Conservation (phyloP, 768 basidiomycete genomes). For the Pisolithus orientalis region DNA sequence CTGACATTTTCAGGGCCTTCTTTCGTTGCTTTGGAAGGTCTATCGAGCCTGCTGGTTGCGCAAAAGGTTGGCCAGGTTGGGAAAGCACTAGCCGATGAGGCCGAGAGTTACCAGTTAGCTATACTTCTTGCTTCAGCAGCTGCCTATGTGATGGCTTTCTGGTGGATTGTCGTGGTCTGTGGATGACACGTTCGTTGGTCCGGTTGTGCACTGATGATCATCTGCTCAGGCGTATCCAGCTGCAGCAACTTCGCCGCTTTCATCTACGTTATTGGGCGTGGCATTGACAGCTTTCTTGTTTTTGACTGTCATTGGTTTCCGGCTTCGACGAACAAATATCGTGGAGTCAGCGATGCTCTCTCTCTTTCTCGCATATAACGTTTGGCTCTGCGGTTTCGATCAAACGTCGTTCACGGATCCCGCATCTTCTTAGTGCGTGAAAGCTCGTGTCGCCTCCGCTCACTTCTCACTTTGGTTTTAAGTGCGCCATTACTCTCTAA, state of each 20-base stretch:
- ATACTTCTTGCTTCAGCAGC: constrained; percentile 71
- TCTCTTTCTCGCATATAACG: constrained; percentile 83
- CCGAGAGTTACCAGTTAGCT: constrained; percentile 72
- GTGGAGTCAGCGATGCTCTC: constrained; percentile 87
- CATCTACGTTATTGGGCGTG: constrained; percentile 84
- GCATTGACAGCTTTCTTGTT: constrained; percentile 87
- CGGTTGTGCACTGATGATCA: constrained; percentile 7
- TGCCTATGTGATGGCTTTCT: constrained; percentile 75
- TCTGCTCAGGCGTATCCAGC: constrained; percentile 65
- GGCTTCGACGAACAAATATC: constrained; percentile 81
- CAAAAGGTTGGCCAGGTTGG: constrained; percentile 78
- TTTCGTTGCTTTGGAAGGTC: constrained; percentile 77
- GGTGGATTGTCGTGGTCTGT: constrained; percentile 81
- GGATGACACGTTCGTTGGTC: neutral
- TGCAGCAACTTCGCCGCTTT: constrained; percentile 76
- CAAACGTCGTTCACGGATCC: constrained; percentile 66
- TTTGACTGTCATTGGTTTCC: constrained; percentile 88
- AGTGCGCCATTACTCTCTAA: constrained; percentile 76
- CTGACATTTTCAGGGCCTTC: constrained; percentile 68
- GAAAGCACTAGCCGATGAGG: constrained; percentile 62
- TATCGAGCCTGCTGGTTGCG: constrained; percentile 77
- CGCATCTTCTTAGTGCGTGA: constrained; percentile 68
- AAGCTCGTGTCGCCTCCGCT: neutral
- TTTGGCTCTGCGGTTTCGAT: constrained; percentile 85
- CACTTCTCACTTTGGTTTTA: constrained; percentile 6